A percentile compares a stretch with the other conserved stretches of the same genome.
These are phyloP conservation scores for Aureobasidium namibiae DNA, from an alignment of 2,329 filamentous ascomycete species.

Conservation along the genomic window DNA sequence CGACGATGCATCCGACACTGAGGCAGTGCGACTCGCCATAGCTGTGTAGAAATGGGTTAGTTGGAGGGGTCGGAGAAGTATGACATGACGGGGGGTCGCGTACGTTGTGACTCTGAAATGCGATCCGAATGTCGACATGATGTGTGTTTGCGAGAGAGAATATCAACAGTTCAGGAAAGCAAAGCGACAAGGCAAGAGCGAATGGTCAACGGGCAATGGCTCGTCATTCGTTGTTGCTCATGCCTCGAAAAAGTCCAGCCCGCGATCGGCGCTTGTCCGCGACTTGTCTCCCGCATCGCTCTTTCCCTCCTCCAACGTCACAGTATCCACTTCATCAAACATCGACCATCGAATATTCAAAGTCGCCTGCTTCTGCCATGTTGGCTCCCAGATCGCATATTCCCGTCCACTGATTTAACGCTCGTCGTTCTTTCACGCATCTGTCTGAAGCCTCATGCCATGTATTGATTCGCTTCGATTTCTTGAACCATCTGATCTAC, in stretches of 20 bases:
- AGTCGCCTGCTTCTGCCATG: neutral
- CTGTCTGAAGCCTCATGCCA: neutral
- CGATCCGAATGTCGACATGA: conserved; percentile 81
- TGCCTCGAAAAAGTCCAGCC: conserved; percentile 9
- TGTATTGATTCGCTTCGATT: neutral
- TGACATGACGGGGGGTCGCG: conserved; percentile 21
- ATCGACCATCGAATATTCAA: neutral
- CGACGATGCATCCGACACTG: conserved; percentile 89
- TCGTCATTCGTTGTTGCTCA: neutral
- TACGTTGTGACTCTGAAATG: conserved; percentile 78
- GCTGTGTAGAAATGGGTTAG: conserved; percentile 30
- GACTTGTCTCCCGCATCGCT: neutral
- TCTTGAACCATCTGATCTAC: neutral
- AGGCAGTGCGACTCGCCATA: conserved; percentile 87
- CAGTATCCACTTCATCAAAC: neutral
- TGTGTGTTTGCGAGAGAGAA: conserved; percentile 21
- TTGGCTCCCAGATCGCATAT: neutral
- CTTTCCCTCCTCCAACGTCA: neutral
- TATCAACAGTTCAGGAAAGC: neutral
- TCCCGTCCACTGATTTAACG: neutral
- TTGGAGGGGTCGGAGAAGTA: conserved; percentile 15
- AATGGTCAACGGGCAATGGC: neutral
- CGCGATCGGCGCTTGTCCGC: neutral
- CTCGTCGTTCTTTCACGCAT: neutral
- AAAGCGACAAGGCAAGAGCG: neutral